These are phyloP conservation scores for Paratinospora sagittata DNA, from an alignment of 164 flowering plant species.

Conservation along the genomic window DNA sequence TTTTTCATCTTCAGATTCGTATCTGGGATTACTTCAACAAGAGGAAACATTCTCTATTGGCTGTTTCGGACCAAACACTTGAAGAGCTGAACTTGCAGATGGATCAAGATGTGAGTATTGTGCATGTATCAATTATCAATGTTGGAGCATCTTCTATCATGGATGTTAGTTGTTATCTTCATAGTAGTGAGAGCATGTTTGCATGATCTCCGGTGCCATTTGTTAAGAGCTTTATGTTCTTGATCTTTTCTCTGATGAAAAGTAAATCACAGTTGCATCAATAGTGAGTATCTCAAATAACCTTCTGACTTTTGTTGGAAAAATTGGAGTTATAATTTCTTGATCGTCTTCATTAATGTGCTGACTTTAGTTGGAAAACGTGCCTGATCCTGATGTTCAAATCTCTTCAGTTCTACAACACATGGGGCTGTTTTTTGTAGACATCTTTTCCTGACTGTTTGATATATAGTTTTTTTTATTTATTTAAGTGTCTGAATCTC, in stretches of 20 bases:
- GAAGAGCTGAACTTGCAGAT: constrained; percentile 73
- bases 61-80: constrained; percentile 36
- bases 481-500: neutral
- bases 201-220: neutral
- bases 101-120: constrained; percentile 81
- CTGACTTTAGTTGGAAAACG: neutral
- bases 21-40: constrained; percentile 84
- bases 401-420: neutral
- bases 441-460: neutral
- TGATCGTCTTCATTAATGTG: neutral
- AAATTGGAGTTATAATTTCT: neutral
- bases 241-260: neutral
- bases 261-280: neutral
- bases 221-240: neutral
- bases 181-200: neutral
- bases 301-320: neutral
- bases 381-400: neutral
- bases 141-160: neutral
- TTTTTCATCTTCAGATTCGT: constrained; percentile 35
- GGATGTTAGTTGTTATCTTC: neutral
- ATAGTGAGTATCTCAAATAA: neutral
- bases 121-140: neutral
- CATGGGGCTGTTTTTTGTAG: neutral
- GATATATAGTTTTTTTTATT: neutral
- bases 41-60: constrained; percentile 33